phyloP scores from a whole-genome alignment of 352 stramenopile species.

The Globisporangium barbulae region DNA sequence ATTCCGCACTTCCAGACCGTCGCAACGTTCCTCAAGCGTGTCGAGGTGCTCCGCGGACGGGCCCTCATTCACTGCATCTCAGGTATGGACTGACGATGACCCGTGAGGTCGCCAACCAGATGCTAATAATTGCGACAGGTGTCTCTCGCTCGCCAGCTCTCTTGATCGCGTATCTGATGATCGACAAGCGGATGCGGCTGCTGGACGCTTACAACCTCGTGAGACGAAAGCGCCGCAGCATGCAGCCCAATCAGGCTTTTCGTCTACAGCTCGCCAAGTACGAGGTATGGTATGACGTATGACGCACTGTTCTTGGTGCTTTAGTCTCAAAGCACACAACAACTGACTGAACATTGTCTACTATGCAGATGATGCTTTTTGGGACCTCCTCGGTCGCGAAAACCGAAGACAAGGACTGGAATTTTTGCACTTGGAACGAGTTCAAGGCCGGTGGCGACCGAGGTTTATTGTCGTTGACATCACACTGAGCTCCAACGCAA shows the following conservation, averaged over 20 bases:
- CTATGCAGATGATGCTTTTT: conserved; percentile 39
- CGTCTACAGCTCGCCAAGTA: conserved; percentile 69
- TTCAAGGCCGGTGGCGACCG: conserved; percentile 29
- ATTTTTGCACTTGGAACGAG: conserved; percentile 73
- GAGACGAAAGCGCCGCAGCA: conserved; percentile 31
- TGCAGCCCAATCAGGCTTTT: conserved; percentile 60
- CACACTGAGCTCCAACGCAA: neutral
- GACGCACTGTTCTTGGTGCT: neutral
- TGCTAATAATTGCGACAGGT: conserved; percentile 17
- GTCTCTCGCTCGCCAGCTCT: conserved; percentile 53
- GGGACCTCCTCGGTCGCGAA: conserved; percentile 49
- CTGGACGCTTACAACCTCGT: conserved; percentile 59
- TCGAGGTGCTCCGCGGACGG: conserved; percentile 44
- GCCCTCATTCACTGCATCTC: conserved; percentile 61
- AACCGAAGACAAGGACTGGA: conserved; percentile 61
- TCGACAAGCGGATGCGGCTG: conserved; percentile 59
- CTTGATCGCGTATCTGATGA: conserved; percentile 65
- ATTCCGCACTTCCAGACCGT: conserved; percentile 54
- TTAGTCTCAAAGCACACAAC: too few species aligned
- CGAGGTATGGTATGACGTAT: conserved; percentile 26
- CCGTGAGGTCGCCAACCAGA: neutral
- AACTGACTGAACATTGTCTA: neutral
- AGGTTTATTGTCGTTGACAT: neutral
- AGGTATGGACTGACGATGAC: conserved; percentile 5
- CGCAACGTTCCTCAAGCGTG: conserved; percentile 44